Evolutionary conservation across 495 filamentous ascomycete genomes (phyloP).

Genomic region (Tetracladium marchalianum): DNA sequence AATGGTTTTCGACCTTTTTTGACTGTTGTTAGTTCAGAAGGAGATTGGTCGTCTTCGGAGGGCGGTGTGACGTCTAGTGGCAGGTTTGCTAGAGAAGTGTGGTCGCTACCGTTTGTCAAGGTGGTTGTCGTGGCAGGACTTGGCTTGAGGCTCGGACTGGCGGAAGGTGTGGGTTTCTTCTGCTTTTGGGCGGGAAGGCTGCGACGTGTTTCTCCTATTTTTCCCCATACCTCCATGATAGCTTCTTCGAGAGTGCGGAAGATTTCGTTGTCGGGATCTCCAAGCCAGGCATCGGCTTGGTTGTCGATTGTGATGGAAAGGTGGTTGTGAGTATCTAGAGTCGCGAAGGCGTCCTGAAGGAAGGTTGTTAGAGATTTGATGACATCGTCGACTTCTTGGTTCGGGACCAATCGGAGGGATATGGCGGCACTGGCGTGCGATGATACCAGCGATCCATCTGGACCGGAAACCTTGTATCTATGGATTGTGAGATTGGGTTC

Average conservation of each 20-base stretch:
- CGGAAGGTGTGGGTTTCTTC: conserved; percentile 25
- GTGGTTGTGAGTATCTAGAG: conserved; percentile 67
- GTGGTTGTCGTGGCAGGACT: conserved; percentile 48
- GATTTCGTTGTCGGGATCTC: conserved; percentile 81
- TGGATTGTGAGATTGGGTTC: conserved; percentile 91
- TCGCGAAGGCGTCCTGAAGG: conserved; percentile 59
- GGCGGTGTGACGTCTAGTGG: conserved; percentile 3
- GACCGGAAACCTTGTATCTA: conserved; percentile 80
- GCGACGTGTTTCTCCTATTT: conserved; percentile 24
- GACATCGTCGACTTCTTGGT: conserved; percentile 73
- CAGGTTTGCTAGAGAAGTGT: conserved; percentile 21
- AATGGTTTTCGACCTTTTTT: conserved; percentile 46
- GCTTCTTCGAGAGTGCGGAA: conserved; percentile 84
- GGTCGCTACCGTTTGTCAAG: conserved; percentile 36
- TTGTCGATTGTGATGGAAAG: conserved; percentile 80
- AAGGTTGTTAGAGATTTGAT: conserved; percentile 54
- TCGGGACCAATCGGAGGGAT: conserved; percentile 86
- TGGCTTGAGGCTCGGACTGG: conserved; percentile 28
- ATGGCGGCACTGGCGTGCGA: conserved; percentile 74
- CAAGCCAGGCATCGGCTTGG: conserved; percentile 92
- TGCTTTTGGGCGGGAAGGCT: conserved; percentile 20
- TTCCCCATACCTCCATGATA: conserved; percentile 72
- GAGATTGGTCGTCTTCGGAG: background rate
- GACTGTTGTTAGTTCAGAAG: background rate
- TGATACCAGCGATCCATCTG: conserved; percentile 80